These are phyloP conservation scores for Eudorina sp. DNA, from an alignment of 139 green algal species.

Conservation along the genomic window DNA sequence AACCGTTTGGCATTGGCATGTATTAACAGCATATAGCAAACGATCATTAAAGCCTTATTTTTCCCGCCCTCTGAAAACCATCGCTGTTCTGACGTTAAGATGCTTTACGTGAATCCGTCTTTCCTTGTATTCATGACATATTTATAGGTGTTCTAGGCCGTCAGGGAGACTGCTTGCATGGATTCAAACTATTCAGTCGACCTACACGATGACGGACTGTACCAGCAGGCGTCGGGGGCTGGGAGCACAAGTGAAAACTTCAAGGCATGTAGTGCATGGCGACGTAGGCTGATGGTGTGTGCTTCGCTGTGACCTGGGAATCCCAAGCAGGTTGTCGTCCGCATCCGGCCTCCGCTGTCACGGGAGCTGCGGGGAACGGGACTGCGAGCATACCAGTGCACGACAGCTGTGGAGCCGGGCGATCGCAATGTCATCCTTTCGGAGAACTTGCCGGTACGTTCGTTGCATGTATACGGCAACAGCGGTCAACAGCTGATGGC, in stretches of 20 bases:
- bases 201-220: constrained; percentile 5
- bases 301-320: neutral
- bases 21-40: too few relatives aligned
- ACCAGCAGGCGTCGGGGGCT: constrained; percentile 7
- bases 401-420: constrained; percentile 74
- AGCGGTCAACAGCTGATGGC: too few relatives aligned
- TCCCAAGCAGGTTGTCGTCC: constrained; percentile 87
- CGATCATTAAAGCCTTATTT: too few relatives aligned
- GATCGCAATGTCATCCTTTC: constrained; percentile 80
- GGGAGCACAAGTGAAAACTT: constrained; percentile 39
- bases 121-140: too few relatives aligned
- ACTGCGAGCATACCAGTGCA: constrained; percentile 75
- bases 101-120: too few relatives aligned
- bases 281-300: neutral
- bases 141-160: too few relatives aligned
- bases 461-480: too few relatives aligned
- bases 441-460: constrained; percentile 79
- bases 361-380: constrained; percentile 74
- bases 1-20: too few relatives aligned
- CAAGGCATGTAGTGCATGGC: neutral
- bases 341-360: constrained; percentile 86
- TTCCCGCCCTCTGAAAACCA: too few relatives aligned
- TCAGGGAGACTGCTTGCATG: too few relatives aligned
- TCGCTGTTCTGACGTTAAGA: too few relatives aligned
- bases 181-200: constrained; percentile 31